Evolutionary conservation across 495 filamentous ascomycete species (phyloP).

Genomic region (Podospora anserina): DNA sequence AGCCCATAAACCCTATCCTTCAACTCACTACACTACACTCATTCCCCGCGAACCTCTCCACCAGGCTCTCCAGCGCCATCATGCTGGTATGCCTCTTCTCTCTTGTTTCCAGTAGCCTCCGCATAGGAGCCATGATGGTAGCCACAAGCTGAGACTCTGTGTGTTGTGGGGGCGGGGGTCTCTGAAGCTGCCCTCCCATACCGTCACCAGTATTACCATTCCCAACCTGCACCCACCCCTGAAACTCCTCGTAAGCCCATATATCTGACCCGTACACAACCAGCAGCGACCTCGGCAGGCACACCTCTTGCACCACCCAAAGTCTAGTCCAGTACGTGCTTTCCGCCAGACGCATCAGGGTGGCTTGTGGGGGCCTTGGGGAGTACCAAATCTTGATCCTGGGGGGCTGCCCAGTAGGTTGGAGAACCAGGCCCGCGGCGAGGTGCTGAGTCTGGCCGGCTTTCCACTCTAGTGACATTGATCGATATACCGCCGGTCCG

Average conservation of each 20-base stretch:
- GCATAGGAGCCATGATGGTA: slow-evolving; percentile 11
- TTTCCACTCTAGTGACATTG: not conserved
- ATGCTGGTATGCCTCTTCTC: slow-evolving; percentile 11
- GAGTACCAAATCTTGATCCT: not conserved
- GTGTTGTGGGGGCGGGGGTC: not conserved
- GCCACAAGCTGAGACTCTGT: not conserved
- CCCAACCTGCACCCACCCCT: slow-evolving; percentile 6
- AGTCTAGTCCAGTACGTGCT: slow-evolving; percentile 22
- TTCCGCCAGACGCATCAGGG: not conserved
- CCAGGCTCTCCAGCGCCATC: slow-evolving; percentile 21
- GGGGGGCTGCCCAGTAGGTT: not conserved
- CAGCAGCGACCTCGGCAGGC: slow-evolving; percentile 12
- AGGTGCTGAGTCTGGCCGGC: not conserved
- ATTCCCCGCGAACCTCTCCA: slow-evolving; percentile 20
- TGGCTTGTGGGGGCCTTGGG: not conserved
- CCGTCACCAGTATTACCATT: not conserved
- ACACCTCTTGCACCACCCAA: slow-evolving; percentile 27
- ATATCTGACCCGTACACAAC: slow-evolving; percentile 12
- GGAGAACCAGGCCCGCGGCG: not conserved
- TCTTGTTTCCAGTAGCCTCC: slow-evolving; percentile 15
- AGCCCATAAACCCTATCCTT: slow-evolving; percentile 24
- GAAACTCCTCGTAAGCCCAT: slow-evolving; percentile 14
- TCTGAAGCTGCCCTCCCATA: not conserved
- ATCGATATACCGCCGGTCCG: not conserved
- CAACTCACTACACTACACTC: slow-evolving; percentile 20